Evolutionary conservation across 1,284 basidiomycete species (phyloP).

Genomic region (Ceratobasidium papillatum): DNA sequence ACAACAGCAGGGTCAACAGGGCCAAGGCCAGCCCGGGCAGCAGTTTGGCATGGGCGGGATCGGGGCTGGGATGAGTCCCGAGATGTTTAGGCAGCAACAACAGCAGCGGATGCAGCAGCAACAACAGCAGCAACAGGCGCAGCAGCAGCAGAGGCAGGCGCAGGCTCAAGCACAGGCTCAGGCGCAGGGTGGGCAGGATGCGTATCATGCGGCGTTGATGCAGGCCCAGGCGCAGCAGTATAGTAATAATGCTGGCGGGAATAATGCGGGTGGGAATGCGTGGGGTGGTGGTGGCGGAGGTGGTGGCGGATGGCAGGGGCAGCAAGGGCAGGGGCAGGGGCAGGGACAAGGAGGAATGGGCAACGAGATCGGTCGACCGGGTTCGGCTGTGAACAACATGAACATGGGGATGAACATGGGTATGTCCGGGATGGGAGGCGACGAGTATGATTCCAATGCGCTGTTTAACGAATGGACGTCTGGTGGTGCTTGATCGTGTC

Average conservation of each 20-base stretch:
- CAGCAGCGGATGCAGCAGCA: not conserved
- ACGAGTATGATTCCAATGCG: constrained; percentile 35
- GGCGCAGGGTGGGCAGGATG: constrained; percentile 10
- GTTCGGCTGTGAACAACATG: not conserved
- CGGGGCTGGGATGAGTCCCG: not conserved
- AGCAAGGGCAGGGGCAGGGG: not conserved
- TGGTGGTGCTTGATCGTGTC: not conserved
- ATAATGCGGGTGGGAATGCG: not conserved
- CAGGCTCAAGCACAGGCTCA: too few relatives aligned
- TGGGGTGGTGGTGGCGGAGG: constrained; percentile 3
- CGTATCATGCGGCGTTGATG: constrained; percentile 35
- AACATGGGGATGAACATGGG: constrained; percentile 12
- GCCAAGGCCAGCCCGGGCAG: not conserved
- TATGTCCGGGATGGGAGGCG: not conserved
- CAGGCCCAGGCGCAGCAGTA: constrained; percentile 30
- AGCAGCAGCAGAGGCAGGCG: not conserved
- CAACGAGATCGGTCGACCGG: not conserved
- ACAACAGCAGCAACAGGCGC: not conserved
- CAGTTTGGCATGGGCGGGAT: constrained; percentile 7
- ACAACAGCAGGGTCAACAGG: constrained; percentile 16
- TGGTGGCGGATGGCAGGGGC: not conserved
- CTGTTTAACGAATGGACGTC: constrained; percentile 41
- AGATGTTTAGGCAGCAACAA: constrained; percentile 18
- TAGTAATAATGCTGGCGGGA: not conserved
- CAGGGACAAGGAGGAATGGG: not conserved